A percentile compares a stretch with the other conserved stretches of the same genome.
Evolutionary conservation across 2,329 filamentous ascomycete genomes (phyloP).

Genomic region (Calonectria hongkongensis): DNA sequence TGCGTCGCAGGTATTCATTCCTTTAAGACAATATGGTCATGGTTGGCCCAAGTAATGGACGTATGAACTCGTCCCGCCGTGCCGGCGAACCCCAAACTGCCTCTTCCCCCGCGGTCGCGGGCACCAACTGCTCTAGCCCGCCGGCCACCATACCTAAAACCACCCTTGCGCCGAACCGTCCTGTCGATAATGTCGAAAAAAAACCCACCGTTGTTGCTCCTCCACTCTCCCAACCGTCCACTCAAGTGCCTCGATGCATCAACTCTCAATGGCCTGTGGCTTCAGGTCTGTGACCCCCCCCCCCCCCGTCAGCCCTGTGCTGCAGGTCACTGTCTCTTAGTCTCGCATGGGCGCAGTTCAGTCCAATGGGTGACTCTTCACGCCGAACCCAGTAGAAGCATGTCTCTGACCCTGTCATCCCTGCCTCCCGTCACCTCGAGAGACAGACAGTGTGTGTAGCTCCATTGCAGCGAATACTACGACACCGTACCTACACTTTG

Average conservation of each 20-base stretch:
- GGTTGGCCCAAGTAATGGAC: neutral
- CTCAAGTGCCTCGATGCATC: slow-evolving; percentile 13
- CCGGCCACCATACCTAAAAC: slow-evolving; percentile 25
- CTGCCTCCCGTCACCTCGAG: slow-evolving; percentile 26
- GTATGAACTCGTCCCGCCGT: slow-evolving; percentile 25
- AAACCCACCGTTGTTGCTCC: slow-evolving; percentile 33
- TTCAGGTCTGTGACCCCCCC: slow-evolving; percentile 45
- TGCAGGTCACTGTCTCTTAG: slow-evolving; percentile 52
- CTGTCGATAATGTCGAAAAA: slow-evolving; percentile 19
- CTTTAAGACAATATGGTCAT: slow-evolving; percentile 15
- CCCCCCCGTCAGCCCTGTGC: slow-evolving; percentile 53
- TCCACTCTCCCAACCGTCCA: slow-evolving; percentile 36
- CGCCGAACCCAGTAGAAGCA: slow-evolving; percentile 52
- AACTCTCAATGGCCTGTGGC: slow-evolving; percentile 30
- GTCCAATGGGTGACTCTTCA: slow-evolving; percentile 55
- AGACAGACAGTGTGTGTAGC: slow-evolving; percentile 18
- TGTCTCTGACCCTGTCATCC: slow-evolving; percentile 40
- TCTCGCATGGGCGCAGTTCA: slow-evolving; percentile 40
- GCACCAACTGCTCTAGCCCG: slow-evolving; percentile 23
- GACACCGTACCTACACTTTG: slow-evolving; percentile 32
- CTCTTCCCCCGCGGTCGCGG: slow-evolving; percentile 26
- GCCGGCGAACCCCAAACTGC: slow-evolving; percentile 30
- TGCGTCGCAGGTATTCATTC: slow-evolving; percentile 12
- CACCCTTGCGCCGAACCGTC: slow-evolving; percentile 36
- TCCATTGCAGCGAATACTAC: slow-evolving; percentile 20